Evolutionary conservation across 176 grass and related monocot genomes (phyloP), one percentile per base, ranked within the genome.

Genomic region (Oryza brachyantha): DNA sequence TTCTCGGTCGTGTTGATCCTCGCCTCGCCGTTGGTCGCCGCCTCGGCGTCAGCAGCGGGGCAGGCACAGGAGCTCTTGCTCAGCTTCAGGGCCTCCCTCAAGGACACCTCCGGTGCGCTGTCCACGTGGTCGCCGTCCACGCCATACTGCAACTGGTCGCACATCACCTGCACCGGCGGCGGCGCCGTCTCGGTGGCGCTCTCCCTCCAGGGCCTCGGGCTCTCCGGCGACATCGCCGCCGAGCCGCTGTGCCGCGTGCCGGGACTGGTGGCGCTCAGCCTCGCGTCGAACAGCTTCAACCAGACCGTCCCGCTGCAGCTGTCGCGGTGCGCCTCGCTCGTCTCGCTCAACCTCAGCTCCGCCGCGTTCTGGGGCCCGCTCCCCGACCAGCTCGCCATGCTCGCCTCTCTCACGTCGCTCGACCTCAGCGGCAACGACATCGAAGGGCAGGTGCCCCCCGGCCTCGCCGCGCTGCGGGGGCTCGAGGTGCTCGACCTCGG

Each of bases 351-450:
- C 80, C 86, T 96, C 43, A 90, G 87, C 87, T 35, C 48, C 59
- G 82, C 9, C 29, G 36, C 26, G 35, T 62, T 93, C 48, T 97
- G 90, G 93, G 93, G 87, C 60, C 88, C 87, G 45, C 36, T 97
- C 24, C 93, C 93, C 2, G 85, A 93, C 66, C 93, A 97, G 74
- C 66, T 93, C 39, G 64, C 36, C 61, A 24, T 45, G 59, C 87
- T 97, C 35, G 8, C 87, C 36, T 57, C 70, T 0, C 82, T 97
- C 35, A 10, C 64, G 1, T 77, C 75, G 42, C 87, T 96, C 68
- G 87, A 96, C 87, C 93, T 96, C 54, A 90, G 87, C 83, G 61
- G 90, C 68, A 96, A 96, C 85, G 75, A 74, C 67, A 41, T 96
- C 83, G 85, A 88, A 27, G 93, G 87, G 0, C 76, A 74, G 66